A percentile compares a stretch with the other conserved stretches of the same genome.
Evolutionary conservation across 139 green algal genomes (phyloP).

Genomic region (Coccomyxa sp.): DNA sequence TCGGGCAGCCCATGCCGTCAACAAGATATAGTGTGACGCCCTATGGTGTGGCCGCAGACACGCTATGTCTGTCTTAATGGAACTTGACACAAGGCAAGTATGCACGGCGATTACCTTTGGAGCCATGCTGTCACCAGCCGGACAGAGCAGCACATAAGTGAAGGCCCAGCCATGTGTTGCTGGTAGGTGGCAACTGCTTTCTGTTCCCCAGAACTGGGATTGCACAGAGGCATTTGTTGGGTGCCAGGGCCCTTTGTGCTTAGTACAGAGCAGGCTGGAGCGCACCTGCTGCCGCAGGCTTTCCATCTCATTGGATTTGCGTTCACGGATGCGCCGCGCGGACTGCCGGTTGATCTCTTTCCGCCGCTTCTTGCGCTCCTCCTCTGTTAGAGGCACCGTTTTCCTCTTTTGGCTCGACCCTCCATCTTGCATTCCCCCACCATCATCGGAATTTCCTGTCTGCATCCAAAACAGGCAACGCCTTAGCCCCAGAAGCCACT

Average conservation of each 20-base stretch:
- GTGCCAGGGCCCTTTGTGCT: no score
- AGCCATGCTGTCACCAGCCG: no score
- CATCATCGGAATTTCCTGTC: no score
- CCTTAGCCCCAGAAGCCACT: no score
- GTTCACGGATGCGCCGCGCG: slow-evolving; percentile 8
- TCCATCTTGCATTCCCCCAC: no score
- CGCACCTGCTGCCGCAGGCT: slow-evolving; percentile 12
- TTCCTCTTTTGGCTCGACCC: neutral
- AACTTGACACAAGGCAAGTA: neutral
- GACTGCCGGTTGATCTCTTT: slow-evolving; percentile 22
- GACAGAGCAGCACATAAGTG: no score
- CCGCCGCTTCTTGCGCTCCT: neutral
- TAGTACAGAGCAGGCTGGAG: no score
- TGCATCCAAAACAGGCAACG: no score
- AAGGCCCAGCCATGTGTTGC: no score
- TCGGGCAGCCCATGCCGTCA: neutral
- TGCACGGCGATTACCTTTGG: neutral
- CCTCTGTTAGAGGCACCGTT: neutral
- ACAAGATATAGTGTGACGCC: neutral
- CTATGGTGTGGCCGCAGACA: neutral
- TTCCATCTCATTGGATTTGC: slow-evolving; percentile 10
- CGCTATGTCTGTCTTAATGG: neutral
- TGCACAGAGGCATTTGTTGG: no score
- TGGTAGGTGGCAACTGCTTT: no score
- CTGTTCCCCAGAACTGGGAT: no score